Base-by-base conservation (phyloP, 768 basidiomycete species). In the Mycena galericulata region DNA sequence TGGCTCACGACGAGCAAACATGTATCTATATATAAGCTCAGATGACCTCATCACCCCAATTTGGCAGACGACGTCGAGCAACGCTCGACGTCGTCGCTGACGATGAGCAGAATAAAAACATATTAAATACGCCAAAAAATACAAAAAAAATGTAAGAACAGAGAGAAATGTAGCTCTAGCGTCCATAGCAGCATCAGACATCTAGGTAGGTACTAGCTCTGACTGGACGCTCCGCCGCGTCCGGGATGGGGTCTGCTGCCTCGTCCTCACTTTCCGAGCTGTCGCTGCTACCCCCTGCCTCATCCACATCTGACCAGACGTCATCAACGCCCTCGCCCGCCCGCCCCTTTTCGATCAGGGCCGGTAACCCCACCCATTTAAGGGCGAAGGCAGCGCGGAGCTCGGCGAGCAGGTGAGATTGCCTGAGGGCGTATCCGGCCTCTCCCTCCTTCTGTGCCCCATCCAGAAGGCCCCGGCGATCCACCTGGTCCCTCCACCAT, bases 401-500 rank as follows among this genome's bases (percentile, higher is more conserved):
- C 14, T 15, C 17, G 4, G 22, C 2, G 10, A 38, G 53, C 1
- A 55, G n/a, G 3, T n/a, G 22, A 0, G 36, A 32, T 36, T 55
- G 53, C 0, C 53, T n/a, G n/a, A n/a, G n/a, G n/a, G n/a, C n/a
- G n/a, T n/a, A n/a, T n/a, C n/a, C n/a, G n/a, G n/a, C n/a, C n/a
- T 55, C 22, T 0, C 46, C 53, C 53, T 26, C 14, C 8, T 10
- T 32, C 34, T 55, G 53, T 2, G 53, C 22, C 2, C 53, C 53
- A 0, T 34, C 51, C 14, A 18, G 17, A 24, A 38, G 40, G 2
- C 26, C 22, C 8, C 34, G 41, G 4, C 30, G 22, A 9, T 32
- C 54, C 6, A 56, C 38, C 54, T 20, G 34, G 18, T 18, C 60
- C 27, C 62, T 45, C 77, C 76, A 76, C 67, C 60, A 68, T 1